These are phyloP conservation scores for Metschnikowia cubensis DNA, from an alignment of 805 yeast genomes.

Conservation along the genomic window DNA sequence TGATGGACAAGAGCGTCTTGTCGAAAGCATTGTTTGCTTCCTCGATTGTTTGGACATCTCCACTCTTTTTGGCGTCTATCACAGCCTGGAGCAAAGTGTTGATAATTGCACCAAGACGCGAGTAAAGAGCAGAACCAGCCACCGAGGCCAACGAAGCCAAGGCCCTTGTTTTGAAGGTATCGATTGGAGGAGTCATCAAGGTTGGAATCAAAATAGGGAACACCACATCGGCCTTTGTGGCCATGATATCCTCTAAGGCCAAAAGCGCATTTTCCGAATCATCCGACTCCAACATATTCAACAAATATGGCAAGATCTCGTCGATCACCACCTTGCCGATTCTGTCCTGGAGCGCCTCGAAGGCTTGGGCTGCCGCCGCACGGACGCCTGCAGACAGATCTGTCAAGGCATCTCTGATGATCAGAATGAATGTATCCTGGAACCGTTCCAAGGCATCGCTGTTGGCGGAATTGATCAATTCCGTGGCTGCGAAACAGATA, in stretches of 20 bases:
- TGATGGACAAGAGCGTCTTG: slow-evolving; percentile 66
- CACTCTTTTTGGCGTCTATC: slow-evolving; percentile 29
- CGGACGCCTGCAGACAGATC: slow-evolving; percentile 74
- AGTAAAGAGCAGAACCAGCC: slow-evolving; percentile 79
- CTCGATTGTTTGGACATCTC: slow-evolving; percentile 34
- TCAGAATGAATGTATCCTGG: slow-evolving; percentile 65
- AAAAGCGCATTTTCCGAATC: slow-evolving; percentile 71
- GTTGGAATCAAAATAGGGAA: slow-evolving; percentile 93
- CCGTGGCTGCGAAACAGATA: slow-evolving; percentile 88
- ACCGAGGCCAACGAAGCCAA: slow-evolving; percentile 83
- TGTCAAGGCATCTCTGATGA: slow-evolving; percentile 73
- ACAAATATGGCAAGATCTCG: slow-evolving; percentile 78
- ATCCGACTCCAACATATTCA: slow-evolving; percentile 59
- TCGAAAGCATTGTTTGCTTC: slow-evolving; percentile 58
- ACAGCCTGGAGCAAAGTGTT: slow-evolving; percentile 66
- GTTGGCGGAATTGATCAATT: slow-evolving; percentile 73
- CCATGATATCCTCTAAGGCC: slow-evolving; percentile 90
- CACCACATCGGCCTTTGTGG: slow-evolving; percentile 81
- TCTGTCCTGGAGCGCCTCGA: slow-evolving; percentile 78
- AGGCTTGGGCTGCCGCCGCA: slow-evolving; percentile 86
- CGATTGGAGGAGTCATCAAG: slow-evolving; percentile 75
- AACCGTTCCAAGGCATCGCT: slow-evolving; percentile 56
- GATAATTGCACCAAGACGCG: slow-evolving; percentile 67
- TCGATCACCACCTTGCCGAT: slow-evolving; percentile 86
- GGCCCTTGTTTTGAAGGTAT: slow-evolving; percentile 80